Conservation (phyloP, 305 asterid species). For the Galium porrigens region DNA sequence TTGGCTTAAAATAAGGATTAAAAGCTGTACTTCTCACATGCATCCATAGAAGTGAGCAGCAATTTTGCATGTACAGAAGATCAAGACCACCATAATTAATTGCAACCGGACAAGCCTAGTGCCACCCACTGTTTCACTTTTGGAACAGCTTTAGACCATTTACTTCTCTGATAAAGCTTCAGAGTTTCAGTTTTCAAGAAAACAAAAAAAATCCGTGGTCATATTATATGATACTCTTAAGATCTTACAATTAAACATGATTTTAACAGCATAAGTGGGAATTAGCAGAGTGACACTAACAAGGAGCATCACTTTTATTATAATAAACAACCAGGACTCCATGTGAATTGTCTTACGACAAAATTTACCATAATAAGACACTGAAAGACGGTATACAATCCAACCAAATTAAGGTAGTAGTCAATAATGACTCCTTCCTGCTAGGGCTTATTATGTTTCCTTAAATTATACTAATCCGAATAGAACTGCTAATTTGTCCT, state of each 20-base stretch:
- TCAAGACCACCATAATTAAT: slow-evolving; percentile 4
- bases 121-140: background rate
- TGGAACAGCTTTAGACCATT: background rate
- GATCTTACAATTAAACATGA: background rate
- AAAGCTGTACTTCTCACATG: slow-evolving; percentile 4
- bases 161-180: background rate
- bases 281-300: background rate
- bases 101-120: background rate
- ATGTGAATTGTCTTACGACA: background rate
- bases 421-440: slow-evolving; percentile 14
- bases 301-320: no score
- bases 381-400: slow-evolving; percentile 1
- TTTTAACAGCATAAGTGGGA: no score
- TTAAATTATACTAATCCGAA: slow-evolving; percentile 1
- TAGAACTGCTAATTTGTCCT: background rate
- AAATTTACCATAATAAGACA: background rate
- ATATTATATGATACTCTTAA: background rate
- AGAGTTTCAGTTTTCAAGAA: background rate
- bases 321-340: background rate
- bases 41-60: background rate
- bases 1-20: background rate
- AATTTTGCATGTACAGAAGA: slow-evolving; percentile 6
- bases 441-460: background rate
- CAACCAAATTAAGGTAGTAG: slow-evolving; percentile 8
- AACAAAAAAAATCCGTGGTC: background rate